Evolutionary conservation across 2,329 filamentous ascomycete genomes (phyloP).

Genomic region (Pseudonectria foliicola): DNA sequence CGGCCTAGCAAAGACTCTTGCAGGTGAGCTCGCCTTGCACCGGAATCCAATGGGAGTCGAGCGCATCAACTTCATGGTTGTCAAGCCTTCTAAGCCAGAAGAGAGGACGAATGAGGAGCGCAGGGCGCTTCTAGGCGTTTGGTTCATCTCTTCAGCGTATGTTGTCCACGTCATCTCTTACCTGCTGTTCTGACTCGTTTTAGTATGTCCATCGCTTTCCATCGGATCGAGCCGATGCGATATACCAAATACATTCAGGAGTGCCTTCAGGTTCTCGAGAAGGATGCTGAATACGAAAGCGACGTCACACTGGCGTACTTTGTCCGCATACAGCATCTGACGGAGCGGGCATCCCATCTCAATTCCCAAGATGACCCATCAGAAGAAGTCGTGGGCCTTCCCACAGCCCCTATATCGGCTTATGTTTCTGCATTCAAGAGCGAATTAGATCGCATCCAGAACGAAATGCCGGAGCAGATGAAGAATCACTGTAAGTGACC

Average conservation of each 20-base stretch:
- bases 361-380: conserved; percentile 28
- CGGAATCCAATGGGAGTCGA: conserved; percentile 34
- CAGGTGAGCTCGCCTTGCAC: conserved; percentile 41
- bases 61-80: conserved; percentile 35
- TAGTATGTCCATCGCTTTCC: conserved; percentile 36
- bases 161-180: conserved; percentile 9
- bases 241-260: conserved; percentile 46
- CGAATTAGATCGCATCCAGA: conserved; percentile 37
- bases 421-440: conserved; percentile 39
- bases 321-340: conserved; percentile 42
- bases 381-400: conserved; percentile 27
- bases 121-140: conserved; percentile 44
- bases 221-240: conserved; percentile 40
- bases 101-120: conserved; percentile 44
- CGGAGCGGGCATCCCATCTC: conserved; percentile 40
- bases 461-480: conserved; percentile 28
- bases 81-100: conserved; percentile 30
- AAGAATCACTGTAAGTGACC: conserved; percentile 30
- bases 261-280: conserved; percentile 40
- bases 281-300: conserved; percentile 36
- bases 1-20: conserved; percentile 39
- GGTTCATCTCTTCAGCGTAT: conserved; percentile 48
- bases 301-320: conserved; percentile 41
- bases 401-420: conserved; percentile 35
- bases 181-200: conserved; percentile 3